Evolutionary conservation across 2,329 filamentous ascomycete genomes (phyloP).

Genomic region (Thermothelomyces thermophilus): DNA sequence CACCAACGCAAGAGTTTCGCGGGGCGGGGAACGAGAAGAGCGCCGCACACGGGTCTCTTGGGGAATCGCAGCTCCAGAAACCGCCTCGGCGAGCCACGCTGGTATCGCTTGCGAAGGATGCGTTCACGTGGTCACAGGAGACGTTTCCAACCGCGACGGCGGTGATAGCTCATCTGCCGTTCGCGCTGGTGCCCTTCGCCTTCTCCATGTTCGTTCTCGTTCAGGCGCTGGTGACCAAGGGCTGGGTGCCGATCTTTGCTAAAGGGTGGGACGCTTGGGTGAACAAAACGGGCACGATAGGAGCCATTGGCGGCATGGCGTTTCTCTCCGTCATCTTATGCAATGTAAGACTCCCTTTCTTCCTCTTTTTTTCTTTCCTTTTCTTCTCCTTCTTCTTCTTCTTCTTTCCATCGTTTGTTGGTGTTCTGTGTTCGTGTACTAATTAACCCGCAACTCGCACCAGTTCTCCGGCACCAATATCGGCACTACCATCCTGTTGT

Average conservation of each 20-base stretch:
- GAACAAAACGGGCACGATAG: constrained; percentile 59
- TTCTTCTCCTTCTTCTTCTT: too few species aligned
- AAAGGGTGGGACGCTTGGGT: constrained; percentile 71
- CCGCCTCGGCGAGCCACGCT: constrained; percentile 39
- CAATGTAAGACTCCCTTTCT: constrained; percentile 49
- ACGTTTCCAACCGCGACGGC: constrained; percentile 65
- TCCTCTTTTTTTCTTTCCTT: neutral
- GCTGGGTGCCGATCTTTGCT: constrained; percentile 68
- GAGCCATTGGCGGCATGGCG: constrained; percentile 64
- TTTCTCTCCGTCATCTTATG: constrained; percentile 65
- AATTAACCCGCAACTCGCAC: neutral
- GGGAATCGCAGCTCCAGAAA: neutral
- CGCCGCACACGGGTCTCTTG: neutral
- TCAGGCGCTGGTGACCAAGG: constrained; percentile 64
- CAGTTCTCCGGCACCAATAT: constrained; percentile 74
- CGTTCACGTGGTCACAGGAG: constrained; percentile 55
- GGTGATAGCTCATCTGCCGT: constrained; percentile 59
- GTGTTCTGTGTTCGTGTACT: neutral
- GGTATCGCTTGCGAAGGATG: constrained; percentile 39
- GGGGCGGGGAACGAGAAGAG: constrained; percentile 11
- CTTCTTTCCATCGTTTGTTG: too few species aligned
- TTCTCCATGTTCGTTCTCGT: constrained; percentile 71
- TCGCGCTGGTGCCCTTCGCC: constrained; percentile 63
- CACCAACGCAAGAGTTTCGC: neutral
- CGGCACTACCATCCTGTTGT: constrained; percentile 66